Evolutionary conservation across 2,329 filamentous ascomycete species (phyloP).

Genomic region (Bipolaris sorokiniana): DNA sequence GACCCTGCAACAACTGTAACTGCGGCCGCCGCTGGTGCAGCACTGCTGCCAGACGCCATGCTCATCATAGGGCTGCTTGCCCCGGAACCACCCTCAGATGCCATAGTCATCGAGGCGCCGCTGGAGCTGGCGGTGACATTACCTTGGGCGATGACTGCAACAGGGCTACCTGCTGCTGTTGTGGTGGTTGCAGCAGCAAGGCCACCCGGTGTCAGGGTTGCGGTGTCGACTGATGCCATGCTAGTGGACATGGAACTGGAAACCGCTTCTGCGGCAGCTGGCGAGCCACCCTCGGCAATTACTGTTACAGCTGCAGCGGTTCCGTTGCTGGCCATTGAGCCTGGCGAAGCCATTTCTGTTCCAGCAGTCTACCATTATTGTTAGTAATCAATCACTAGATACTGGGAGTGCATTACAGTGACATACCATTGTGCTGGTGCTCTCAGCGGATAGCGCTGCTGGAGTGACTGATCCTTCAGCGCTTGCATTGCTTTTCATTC

Average conservation of each 20-base stretch:
- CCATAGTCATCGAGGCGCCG: not conserved
- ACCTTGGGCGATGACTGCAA: slow-evolving; percentile 28
- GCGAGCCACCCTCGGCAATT: slow-evolving; percentile 21
- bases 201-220: slow-evolving; percentile 29
- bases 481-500: not conserved
- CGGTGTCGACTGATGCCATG: slow-evolving; percentile 25
- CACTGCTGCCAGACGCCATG: not conserved
- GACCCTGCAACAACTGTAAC: slow-evolving; percentile 32
- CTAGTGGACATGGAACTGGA: slow-evolving; percentile 17
- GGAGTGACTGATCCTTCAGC: not conserved
- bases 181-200: slow-evolving; percentile 30
- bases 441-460: slow-evolving; percentile 8
- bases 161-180: slow-evolving; percentile 18
- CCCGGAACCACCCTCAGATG: not conserved
- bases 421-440: slow-evolving; percentile 25
- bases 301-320: slow-evolving; percentile 19
- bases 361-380: not conserved
- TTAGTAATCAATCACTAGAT: not conserved
- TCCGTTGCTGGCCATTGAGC: not conserved
- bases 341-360: not conserved
- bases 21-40: slow-evolving; percentile 10
- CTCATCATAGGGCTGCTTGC: not conserved
- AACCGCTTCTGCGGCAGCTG: slow-evolving; percentile 16
- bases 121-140: not conserved
- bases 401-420: not conserved